Percentiles rank a stretch among this genome's conserved stretches.
Evolutionary conservation across 2,329 filamentous ascomycete genomes (phyloP).

Genomic region (Aspergillus udagawae): DNA sequence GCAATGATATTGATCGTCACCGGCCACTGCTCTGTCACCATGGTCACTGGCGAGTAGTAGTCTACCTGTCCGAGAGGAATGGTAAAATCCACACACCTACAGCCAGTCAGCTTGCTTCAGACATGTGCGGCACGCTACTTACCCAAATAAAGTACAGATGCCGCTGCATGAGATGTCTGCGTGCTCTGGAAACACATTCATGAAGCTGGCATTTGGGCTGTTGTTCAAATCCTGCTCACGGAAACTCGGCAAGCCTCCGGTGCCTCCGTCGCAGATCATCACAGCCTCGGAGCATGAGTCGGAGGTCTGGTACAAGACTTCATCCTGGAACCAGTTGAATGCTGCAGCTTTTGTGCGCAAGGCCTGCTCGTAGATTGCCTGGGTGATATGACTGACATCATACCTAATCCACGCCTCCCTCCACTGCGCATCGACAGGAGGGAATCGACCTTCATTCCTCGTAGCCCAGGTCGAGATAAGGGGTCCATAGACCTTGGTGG

Average conservation of each 20-base stretch:
- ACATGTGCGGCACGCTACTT: neutral
- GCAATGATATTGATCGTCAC: slow-evolving; percentile 7
- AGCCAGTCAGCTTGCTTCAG: neutral
- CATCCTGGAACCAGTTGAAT: slow-evolving; percentile 23
- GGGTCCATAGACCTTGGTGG: slow-evolving; percentile 2
- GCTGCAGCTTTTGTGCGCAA: neutral
- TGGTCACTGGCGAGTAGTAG: slow-evolving; percentile 3
- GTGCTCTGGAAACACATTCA: slow-evolving; percentile 1
- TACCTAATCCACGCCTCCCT: slow-evolving; percentile 4
- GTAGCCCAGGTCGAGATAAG: slow-evolving; percentile 4
- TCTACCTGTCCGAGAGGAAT: slow-evolving; percentile 10
- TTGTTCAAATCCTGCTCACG: slow-evolving; percentile 10
- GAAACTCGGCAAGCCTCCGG: slow-evolving; percentile 19
- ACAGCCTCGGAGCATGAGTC: slow-evolving; percentile 24
- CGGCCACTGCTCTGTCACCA: slow-evolving; percentile 5
- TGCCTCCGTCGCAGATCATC: slow-evolving; percentile 22
- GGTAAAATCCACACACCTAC: slow-evolving; percentile 7
- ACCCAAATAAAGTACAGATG: slow-evolving; percentile 13
- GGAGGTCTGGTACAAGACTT: slow-evolving; percentile 16
- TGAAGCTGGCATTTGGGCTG: slow-evolving; percentile 7
- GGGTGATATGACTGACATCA: slow-evolving; percentile 1
- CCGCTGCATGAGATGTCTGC: slow-evolving; percentile 1
- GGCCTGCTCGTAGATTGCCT: slow-evolving; percentile 2
- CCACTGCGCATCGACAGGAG: slow-evolving; percentile 5
- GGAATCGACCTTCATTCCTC: slow-evolving; percentile 6